Conservation (phyloP, 176 grass and related monocot species). For the Dendrocalamus sinicus region DNA sequence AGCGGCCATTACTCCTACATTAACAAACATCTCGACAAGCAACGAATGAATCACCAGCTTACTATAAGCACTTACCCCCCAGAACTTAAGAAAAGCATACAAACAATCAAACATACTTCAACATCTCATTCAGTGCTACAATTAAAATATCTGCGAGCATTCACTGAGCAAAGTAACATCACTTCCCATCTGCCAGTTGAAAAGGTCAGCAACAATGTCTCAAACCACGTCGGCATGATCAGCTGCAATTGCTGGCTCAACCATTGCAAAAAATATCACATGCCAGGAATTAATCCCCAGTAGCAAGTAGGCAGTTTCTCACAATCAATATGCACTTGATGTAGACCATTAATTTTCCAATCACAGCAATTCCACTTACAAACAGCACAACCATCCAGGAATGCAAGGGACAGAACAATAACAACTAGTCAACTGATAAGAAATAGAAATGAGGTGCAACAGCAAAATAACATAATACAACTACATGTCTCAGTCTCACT, state of each 20-base stretch:
- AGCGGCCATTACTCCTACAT: background rate
- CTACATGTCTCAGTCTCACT: background rate
- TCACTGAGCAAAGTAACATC: background rate
- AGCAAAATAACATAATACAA: constrained; percentile 9
- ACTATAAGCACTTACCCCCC: background rate
- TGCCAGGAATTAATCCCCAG: background rate
- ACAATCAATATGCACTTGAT: background rate
- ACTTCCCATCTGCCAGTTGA: background rate
- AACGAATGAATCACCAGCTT: background rate
- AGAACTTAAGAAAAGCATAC: background rate
- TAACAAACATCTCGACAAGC: background rate
- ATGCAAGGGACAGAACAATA: background rate
- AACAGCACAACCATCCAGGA: background rate
- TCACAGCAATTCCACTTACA: constrained; percentile 1
- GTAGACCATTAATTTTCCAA: background rate
- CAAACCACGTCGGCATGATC: background rate
- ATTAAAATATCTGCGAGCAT: background rate
- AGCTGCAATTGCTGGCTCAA: background rate
- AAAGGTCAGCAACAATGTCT: background rate
- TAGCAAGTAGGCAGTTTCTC: background rate
- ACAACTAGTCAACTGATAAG: background rate
- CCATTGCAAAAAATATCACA: background rate
- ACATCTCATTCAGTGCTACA: background rate
- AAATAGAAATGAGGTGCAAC: background rate
- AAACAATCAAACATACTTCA: background rate